Evolutionary conservation across 108 stramenopile species (phyloP), one percentile per base, ranked within the genome.

Genomic region (Cyclotella cryptica): DNA sequence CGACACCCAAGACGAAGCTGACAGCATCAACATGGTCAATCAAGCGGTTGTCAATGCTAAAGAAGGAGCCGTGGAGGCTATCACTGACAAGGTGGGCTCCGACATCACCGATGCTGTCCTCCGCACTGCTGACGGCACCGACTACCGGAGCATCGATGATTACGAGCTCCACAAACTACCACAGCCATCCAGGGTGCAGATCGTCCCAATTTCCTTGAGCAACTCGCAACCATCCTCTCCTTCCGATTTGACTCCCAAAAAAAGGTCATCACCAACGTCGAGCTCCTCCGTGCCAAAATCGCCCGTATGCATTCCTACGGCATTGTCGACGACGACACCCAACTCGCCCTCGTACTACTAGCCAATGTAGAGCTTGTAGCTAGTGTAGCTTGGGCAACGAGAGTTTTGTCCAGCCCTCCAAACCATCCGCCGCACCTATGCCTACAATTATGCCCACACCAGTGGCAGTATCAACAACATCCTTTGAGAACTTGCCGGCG

Each of bases 391-490:
- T 63, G 21, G n/a, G 62, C n/a, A 35, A 28, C 3, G 18, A 13
- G 62, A 63, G 13, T 63, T 63, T 11, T 2, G 21, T 14, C 29
- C 40, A 2, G 62, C 40, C 17, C 30, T 63, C 9, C 30, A 39
- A 63, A 41, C 62, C 30, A 63, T 63, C 35, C 62, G 39, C 62
- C 62, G 3, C 17, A 28, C 12, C 13, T 63, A 63, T 35, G 39
- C 15, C 30, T 63, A 63, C 27, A 14, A 14, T 1, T 21, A 41
- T 13, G 62, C 39, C 15, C 62, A 63, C 62, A 41, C 14, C n/a
- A 35, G 30, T 13, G 21, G 12, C 15, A 39, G 30, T 17, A 41
- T 63, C 17, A 8, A 10, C 30, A 35, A 3, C 39, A 63, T 63
- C 40, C 30, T 63, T 8, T 17, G 30, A 3, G 35, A 63, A 35